Base-by-base conservation (phyloP, 106 monocot species). In the Phalaenopsis aphrodite region DNA sequence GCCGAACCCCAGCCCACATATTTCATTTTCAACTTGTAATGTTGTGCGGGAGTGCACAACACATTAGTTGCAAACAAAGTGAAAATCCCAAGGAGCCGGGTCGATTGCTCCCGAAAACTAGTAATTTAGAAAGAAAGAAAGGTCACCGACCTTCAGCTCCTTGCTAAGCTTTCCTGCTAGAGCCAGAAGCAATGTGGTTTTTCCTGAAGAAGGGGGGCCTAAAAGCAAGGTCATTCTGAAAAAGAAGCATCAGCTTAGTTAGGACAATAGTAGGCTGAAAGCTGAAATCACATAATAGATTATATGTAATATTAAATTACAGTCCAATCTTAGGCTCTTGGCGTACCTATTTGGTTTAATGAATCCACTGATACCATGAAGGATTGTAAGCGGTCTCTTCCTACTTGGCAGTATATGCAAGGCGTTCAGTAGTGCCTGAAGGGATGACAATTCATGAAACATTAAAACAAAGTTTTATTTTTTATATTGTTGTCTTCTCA, bases 121-220 rank as follows among this genome's bases (percentile, higher is more conserved):
- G 30, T 30, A 30, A 30, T 30, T 30, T 30, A 30, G 4, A 8
- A 21, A 61, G 18, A 61, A 61, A 15, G 69, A 39, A 14, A 69
- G 69, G 3, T 14, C 2, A 19, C 74, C 43, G 42, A 87, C 87
- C 79, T 87, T 81, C 4, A 91, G 48, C 36, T 78, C 41, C 5
- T 45, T 72, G 36, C 79, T 75, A 21, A 91, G 85, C 65, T 82
- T 87, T 69, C 91, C 87, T 4, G 91, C 85, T 36, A 91, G 73
- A 68, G 89, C 89, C 43, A 89, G 58, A 47, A 89, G 48, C 41
- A 89, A 71, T 42, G 85, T 87, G 19, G 91, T 88, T 78, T 91
- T 91, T 77, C 91, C 91, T 1, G 91, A 88, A 21, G 88, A 83
- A 6, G 91, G 91, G 18, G 87, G 91, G 2, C 91, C 91, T 36